Percentiles rank a stretch among this genome's conserved stretches.
Evolutionary conservation across 1,284 basidiomycete genomes (phyloP).

Genomic region (Wolfiporia cocos): DNA sequence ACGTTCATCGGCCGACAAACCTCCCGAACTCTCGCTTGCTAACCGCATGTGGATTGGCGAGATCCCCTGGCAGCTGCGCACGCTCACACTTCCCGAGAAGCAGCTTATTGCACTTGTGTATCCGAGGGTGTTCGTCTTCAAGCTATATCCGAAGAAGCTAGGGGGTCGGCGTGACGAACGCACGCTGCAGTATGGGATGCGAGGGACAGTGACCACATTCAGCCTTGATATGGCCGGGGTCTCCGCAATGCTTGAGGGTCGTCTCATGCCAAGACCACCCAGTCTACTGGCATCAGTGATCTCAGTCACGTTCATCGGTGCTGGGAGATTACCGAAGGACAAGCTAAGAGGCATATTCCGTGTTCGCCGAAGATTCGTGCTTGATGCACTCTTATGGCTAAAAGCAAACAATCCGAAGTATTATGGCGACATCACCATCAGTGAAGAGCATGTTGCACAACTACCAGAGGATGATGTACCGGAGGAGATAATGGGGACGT

Average conservation of each 20-base stretch:
- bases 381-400: slow-evolving; percentile 17
- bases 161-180: neutral
- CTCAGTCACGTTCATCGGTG: slow-evolving; percentile 28
- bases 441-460: slow-evolving; percentile 12
- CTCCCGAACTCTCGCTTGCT: neutral
- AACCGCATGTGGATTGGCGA: slow-evolving; percentile 25
- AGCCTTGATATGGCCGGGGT: slow-evolving; percentile 19
- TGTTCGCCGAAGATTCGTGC: slow-evolving; percentile 16
- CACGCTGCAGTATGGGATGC: slow-evolving; percentile 21
- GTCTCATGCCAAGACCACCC: slow-evolving; percentile 26
- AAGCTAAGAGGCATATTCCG: slow-evolving; percentile 19
- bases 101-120: slow-evolving; percentile 22
- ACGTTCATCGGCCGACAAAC: neutral
- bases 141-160: slow-evolving; percentile 20
- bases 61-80: slow-evolving; percentile 15
- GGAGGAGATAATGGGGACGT: slow-evolving; percentile 16
- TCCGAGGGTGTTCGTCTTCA: slow-evolving; percentile 26
- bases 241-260: slow-evolving; percentile 24
- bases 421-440: slow-evolving; percentile 25
- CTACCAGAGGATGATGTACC: slow-evolving; percentile 30
- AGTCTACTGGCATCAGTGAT: slow-evolving; percentile 25
- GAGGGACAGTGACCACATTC: slow-evolving; percentile 31
- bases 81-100: slow-evolving; percentile 22
- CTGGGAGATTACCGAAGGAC: slow-evolving; percentile 18
- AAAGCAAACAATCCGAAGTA: slow-evolving; percentile 32